Evolutionary conservation across 169 alveolate species (phyloP).

Genomic region (Cardiosporidium cionae): DNA sequence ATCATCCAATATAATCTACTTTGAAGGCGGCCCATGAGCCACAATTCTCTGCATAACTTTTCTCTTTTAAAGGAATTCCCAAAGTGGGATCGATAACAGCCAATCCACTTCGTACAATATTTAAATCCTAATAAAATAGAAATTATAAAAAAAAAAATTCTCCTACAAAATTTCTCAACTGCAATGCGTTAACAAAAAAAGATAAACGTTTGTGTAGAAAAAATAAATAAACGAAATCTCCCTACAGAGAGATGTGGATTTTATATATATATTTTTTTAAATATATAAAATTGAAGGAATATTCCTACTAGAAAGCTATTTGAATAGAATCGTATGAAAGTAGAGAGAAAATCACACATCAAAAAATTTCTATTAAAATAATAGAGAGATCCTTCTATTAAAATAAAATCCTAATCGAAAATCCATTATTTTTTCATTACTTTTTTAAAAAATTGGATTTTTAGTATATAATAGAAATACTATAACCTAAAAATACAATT

Average conservation of each 20-base stretch:
- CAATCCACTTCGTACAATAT: conserved; percentile 33
- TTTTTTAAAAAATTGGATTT: too few species aligned
- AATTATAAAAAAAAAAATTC: neutral
- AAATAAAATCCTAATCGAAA: too few species aligned
- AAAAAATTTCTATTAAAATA: too few species aligned
- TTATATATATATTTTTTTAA: neutral
- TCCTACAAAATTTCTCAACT: neutral
- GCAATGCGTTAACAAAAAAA: neutral
- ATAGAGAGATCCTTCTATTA: neutral
- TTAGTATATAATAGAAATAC: too few species aligned
- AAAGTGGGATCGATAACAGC: conserved; percentile 55
- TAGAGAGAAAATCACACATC: neutral
- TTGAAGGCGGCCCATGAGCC: conserved; percentile 56
- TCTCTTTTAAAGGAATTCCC: conserved; percentile 62
- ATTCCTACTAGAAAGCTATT: neutral
- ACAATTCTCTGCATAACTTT: conserved; percentile 72
- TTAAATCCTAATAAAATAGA: neutral
- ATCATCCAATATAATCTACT: neutral
- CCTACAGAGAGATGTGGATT: neutral
- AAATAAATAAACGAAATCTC: too few species aligned
- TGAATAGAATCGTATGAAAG: neutral
- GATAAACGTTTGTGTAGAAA: neutral
- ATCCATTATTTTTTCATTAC: too few species aligned
- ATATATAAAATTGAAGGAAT: neutral
- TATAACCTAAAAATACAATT: too few species aligned